A percentile compares a stretch with the other conserved stretches of the same genome.
These are phyloP conservation scores for Aspergillus awamori DNA, from an alignment of 2,329 filamentous ascomycete genomes.

Conservation along the genomic window DNA sequence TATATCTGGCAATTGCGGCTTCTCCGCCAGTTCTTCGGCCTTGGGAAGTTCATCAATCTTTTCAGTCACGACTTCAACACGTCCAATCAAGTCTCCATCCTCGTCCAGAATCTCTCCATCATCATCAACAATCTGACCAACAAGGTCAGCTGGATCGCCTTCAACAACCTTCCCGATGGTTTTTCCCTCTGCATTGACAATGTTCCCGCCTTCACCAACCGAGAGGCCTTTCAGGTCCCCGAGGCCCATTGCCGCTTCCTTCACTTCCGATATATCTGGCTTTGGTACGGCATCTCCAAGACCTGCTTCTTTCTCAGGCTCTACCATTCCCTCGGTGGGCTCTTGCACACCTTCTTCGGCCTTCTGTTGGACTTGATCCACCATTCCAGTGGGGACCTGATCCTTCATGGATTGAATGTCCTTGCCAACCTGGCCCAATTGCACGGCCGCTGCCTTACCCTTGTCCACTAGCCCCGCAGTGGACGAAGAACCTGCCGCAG, in stretches of 20 bases:
- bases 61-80: conserved; percentile 29
- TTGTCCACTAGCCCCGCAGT: not conserved
- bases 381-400: not conserved
- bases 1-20: conserved; percentile 30
- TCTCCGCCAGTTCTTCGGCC: not conserved
- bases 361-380: not conserved
- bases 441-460: not conserved
- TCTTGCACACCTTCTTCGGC: not conserved
- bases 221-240: conserved; percentile 44
- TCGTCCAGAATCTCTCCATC: conserved; percentile 36
- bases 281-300: not conserved
- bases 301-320: not conserved
- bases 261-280: conserved; percentile 1
- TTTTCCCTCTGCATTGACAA: conserved; percentile 40
- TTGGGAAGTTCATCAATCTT: not conserved
- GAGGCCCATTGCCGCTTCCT: conserved; percentile 26
- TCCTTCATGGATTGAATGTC: not conserved
- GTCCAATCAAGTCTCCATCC: conserved; percentile 42
- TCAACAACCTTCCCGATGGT: conserved; percentile 44
- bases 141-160: conserved; percentile 45
- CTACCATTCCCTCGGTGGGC: not conserved
- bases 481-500: not conserved
- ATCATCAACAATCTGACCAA: conserved; percentile 44
- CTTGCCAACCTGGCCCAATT: not conserved
- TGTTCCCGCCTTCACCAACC: conserved; percentile 41